These are phyloP conservation scores for Chaetomium tenue DNA, from an alignment of 495 filamentous ascomycete genomes.

Conservation along the genomic window DNA sequence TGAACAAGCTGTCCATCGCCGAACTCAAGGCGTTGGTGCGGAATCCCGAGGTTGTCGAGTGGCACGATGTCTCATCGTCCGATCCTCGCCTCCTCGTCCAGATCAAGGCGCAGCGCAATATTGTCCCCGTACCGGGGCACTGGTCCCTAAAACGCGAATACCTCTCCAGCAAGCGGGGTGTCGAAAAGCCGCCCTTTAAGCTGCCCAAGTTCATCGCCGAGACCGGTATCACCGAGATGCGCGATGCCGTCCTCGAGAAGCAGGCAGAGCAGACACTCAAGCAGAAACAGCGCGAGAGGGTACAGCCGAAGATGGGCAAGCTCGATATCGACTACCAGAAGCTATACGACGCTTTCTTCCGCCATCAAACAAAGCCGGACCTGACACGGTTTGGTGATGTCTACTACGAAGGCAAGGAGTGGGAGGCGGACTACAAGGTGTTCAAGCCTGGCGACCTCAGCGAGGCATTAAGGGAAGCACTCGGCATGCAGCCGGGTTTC, in stretches of 20 bases:
- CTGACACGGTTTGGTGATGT: conserved; percentile 94
- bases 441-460: conserved; percentile 86
- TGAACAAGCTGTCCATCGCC: conserved; percentile 89
- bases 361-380: conserved; percentile 92
- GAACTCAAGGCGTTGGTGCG: conserved; percentile 89
- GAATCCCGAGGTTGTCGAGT: conserved; percentile 93
- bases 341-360: conserved; percentile 96
- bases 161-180: conserved; percentile 88
- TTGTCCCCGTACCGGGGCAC: conserved; percentile 89
- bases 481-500: conserved; percentile 90
- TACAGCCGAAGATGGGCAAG: conserved; percentile 95
- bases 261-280: conserved; percentile 87
- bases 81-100: conserved; percentile 88
- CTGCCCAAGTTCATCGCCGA: conserved; percentile 97
- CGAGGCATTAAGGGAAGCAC: conserved; percentile 84
- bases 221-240: conserved; percentile 96
- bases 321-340: conserved; percentile 98
- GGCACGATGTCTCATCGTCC: conserved; percentile 91
- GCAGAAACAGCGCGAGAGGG: conserved; percentile 91
- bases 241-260: conserved; percentile 93
- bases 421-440: conserved; percentile 89
- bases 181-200: conserved; percentile 90
- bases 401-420: conserved; percentile 98
- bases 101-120: conserved; percentile 92
- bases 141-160: conserved; percentile 97